Percentiles rank a stretch among this genome's conserved stretches.
phyloP scores from a whole-genome alignment of 352 stramenopile species.

The Globisporangium polare region DNA sequence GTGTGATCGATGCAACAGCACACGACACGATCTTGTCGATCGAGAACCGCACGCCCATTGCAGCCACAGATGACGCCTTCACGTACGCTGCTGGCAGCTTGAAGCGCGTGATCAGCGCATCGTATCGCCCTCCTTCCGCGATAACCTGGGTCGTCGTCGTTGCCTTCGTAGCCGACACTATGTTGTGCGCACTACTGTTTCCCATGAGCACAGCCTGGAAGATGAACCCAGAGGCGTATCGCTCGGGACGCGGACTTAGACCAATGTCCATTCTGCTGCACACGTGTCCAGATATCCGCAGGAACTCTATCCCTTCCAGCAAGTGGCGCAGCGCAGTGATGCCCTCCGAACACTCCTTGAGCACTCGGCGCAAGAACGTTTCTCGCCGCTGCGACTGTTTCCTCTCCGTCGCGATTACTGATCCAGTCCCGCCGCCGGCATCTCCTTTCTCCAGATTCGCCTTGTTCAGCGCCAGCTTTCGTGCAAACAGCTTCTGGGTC shows the following conservation, averaged over 20 bases:
- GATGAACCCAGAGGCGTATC: constrained; percentile 78
- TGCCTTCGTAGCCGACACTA: constrained; percentile 22
- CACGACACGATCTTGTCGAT: constrained; percentile 85
- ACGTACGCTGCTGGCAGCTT: constrained; percentile 77
- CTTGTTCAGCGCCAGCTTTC: constrained; percentile 30
- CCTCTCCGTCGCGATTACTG: constrained; percentile 18
- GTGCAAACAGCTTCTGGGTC: constrained; percentile 54
- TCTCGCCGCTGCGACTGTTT: constrained; percentile 74
- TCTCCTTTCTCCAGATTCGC: constrained; percentile 14
- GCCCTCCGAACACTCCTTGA: constrained; percentile 72
- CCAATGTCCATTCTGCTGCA: constrained; percentile 73
- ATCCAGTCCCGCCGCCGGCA: neutral
- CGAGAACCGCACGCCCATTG: constrained; percentile 83
- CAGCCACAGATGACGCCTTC: constrained; percentile 63
- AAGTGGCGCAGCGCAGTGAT: constrained; percentile 56
- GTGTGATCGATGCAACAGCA: constrained; percentile 37
- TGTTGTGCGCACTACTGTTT: constrained; percentile 3
- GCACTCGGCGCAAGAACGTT: constrained; percentile 45
- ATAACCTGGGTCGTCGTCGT: constrained; percentile 56
- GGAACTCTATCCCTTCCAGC: constrained; percentile 70
- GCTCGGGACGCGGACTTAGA: constrained; percentile 65
- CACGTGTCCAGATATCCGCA: constrained; percentile 51
- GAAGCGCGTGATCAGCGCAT: constrained; percentile 77
- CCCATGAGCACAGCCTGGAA: constrained; percentile 77
- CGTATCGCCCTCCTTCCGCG: constrained; percentile 79